Conservation (phyloP, 1,284 basidiomycete genomes). For the Apiotrichum brassicae region DNA sequence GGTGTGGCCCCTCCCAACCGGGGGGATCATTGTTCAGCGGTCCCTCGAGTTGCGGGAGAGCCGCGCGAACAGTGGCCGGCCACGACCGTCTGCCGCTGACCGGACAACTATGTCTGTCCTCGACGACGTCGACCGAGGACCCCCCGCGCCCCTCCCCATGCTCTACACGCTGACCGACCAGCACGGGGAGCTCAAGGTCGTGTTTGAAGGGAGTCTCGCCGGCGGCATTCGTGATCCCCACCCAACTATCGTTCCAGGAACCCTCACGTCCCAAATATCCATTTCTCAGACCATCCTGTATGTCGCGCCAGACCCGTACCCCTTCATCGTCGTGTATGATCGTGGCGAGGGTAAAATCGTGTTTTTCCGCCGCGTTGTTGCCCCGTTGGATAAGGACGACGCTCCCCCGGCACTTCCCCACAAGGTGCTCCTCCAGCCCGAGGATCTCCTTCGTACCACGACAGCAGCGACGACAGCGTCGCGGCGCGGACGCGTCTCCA, state of each 20-base stretch:
- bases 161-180: constrained; percentile 70
- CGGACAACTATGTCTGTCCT: constrained; percentile 26
- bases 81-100: constrained; percentile 20
- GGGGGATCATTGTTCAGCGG: constrained; percentile 56
- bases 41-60: constrained; percentile 42
- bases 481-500: constrained; percentile 1
- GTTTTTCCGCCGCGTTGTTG: constrained; percentile 27
- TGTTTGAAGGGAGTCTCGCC: constrained; percentile 41
- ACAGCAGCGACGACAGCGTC: not conserved
- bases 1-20: constrained; percentile 62
- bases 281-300: constrained; percentile 17
- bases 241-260: not conserved
- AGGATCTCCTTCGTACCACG: constrained; percentile 22
- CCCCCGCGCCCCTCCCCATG: constrained; percentile 62
- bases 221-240: constrained; percentile 2
- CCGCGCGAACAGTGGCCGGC: not conserved
- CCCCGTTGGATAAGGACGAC: constrained; percentile 10
- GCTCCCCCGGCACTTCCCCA: constrained; percentile 4
- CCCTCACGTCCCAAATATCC: not conserved
- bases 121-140: constrained; percentile 60
- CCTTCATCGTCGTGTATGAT: constrained; percentile 32
- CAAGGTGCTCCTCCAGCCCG: constrained; percentile 21
- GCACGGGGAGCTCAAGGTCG: constrained; percentile 64
- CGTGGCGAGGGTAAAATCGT: constrained; percentile 24
- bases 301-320: constrained; percentile 28